These are phyloP conservation scores for Podospora conica DNA, from an alignment of 495 filamentous ascomycete genomes.

Conservation along the genomic window DNA sequence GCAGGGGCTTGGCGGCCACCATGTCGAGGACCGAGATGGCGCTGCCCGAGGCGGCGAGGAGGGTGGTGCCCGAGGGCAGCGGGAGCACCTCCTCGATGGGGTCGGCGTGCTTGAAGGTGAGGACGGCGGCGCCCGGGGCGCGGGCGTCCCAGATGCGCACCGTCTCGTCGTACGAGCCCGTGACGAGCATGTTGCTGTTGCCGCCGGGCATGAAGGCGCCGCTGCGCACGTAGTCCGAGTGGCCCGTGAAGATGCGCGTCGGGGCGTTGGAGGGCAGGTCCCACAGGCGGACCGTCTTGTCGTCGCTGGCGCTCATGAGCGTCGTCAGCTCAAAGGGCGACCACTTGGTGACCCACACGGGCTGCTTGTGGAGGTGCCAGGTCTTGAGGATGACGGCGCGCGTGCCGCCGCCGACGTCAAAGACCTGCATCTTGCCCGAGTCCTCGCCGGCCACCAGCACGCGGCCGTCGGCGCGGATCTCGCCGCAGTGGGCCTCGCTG, in stretches of 20 bases:
- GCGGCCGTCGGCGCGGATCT: conserved; percentile 81
- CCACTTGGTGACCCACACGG: conserved; percentile 87
- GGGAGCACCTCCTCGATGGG: conserved; percentile 82
- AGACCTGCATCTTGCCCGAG: conserved; percentile 84
- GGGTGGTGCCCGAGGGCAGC: conserved; percentile 74
- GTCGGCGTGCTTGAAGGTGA: conserved; percentile 89
- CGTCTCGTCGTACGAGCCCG: conserved; percentile 89
- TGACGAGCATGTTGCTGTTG: conserved; percentile 67
- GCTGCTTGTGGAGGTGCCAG: conserved; percentile 92
- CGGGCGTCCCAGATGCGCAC: conserved; percentile 92
- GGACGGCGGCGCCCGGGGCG: conserved; percentile 57
- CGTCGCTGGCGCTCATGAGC: conserved; percentile 79
- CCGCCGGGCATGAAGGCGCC: conserved; percentile 81
- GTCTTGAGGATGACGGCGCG: conserved; percentile 87
- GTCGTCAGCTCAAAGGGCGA: conserved; percentile 78
- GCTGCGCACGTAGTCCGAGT: conserved; percentile 84
- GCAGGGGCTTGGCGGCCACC: conserved; percentile 79
- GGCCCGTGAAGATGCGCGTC: conserved; percentile 73
- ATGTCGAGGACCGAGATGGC: conserved; percentile 92
- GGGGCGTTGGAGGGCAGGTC: conserved; percentile 77
- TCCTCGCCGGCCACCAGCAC: conserved; percentile 88
- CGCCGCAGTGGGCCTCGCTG: conserved; percentile 77
- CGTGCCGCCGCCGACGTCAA: conserved; percentile 60
- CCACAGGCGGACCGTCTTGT: conserved; percentile 88
- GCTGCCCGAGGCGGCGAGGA: conserved; percentile 79